These are phyloP conservation scores for Lanmaoa pseudosensibilis DNA, from an alignment of 768 basidiomycete genomes.

Conservation along the genomic window DNA sequence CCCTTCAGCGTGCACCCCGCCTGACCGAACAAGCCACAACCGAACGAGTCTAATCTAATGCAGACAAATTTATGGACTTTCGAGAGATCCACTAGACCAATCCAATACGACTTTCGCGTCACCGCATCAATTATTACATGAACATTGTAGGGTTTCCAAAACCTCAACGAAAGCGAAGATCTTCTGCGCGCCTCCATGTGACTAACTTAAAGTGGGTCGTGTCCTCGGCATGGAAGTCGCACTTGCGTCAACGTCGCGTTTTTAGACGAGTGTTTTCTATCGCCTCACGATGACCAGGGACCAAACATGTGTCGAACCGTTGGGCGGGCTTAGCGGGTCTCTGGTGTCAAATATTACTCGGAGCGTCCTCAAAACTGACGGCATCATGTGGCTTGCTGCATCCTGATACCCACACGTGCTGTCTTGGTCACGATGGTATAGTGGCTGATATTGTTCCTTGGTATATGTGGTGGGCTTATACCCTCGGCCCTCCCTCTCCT, in stretches of 20 bases:
- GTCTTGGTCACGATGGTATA: not conserved
- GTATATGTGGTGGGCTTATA: not conserved
- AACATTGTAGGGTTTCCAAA: not conserved
- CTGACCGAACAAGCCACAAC: not conserved
- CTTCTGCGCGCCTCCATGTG: not conserved
- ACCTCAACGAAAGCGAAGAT: not conserved
- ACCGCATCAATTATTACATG: not conserved
- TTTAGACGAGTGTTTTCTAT: not conserved
- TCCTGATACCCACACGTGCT: not conserved
- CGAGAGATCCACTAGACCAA: not conserved
- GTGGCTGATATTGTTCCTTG: not conserved
- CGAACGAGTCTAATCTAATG: conserved; percentile 3
- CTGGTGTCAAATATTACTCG: not conserved
- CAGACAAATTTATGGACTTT: not conserved
- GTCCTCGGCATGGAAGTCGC: not conserved
- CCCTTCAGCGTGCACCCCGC: no score
- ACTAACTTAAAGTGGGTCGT: not conserved
- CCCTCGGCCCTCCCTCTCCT: not conserved
- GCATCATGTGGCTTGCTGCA: conserved; percentile 9
- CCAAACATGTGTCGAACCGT: not conserved
- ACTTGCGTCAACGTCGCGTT: not conserved
- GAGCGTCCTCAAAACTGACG: conserved; percentile 2
- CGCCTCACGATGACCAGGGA: not conserved
- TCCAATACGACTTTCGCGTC: not conserved
- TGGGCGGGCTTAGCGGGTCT: not conserved